Evolutionary conservation across 139 green algal genomes (phyloP).

Genomic region (Volvox reticuliferus): DNA sequence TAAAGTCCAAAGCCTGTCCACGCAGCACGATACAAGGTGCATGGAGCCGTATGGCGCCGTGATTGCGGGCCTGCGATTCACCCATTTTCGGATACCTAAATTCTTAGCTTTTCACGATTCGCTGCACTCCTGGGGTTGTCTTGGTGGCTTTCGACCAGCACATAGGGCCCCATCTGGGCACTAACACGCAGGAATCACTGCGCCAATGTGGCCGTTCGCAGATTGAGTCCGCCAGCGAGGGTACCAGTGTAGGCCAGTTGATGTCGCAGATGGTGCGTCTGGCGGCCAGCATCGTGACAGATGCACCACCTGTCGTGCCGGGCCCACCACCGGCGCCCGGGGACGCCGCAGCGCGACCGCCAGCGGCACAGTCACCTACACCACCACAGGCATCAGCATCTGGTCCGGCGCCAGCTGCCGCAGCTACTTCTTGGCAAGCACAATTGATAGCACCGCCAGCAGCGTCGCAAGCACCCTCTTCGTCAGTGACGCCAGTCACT

Average conservation of each 20-base stretch:
- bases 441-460: not conserved
- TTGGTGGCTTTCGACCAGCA: too few relatives aligned
- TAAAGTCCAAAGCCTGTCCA: too few relatives aligned
- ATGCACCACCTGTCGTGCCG: not conserved
- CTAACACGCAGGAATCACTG: not conserved
- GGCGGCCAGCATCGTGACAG: conserved; percentile 28
- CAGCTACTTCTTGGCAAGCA: not conserved
- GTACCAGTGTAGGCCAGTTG: conserved; percentile 1
- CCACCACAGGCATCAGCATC: not conserved
- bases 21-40: too few relatives aligned
- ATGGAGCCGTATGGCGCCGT: too few relatives aligned
- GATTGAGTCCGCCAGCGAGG: conserved; percentile 18
- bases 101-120: too few relatives aligned
- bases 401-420: not conserved
- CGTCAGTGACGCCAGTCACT: not conserved
- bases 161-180: too few relatives aligned
- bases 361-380: too few relatives aligned
- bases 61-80: too few relatives aligned
- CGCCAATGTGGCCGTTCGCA: not conserved
- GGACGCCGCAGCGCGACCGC: not conserved
- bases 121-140: too few relatives aligned
- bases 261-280: conserved; percentile 26
- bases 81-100: too few relatives aligned
- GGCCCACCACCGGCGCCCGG: not conserved
- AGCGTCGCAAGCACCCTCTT: not conserved